Evolutionary conservation across 495 filamentous ascomycete genomes (phyloP).

Genomic region (Podospora appendiculata): DNA sequence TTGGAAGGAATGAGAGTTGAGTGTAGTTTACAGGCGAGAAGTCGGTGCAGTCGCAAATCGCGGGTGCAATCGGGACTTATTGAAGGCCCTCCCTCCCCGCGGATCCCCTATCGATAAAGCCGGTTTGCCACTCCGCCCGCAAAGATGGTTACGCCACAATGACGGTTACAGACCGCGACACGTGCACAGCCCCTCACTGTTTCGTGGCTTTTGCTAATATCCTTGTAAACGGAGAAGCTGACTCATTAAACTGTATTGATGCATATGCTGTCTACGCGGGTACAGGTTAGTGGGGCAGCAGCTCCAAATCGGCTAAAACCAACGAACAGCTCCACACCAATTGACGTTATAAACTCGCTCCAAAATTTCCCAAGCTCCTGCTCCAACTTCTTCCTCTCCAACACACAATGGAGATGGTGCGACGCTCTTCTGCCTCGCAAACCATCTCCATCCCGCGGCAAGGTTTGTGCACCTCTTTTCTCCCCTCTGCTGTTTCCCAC

Average conservation of each 20-base stretch:
- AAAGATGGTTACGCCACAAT: not conserved
- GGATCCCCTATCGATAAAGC: constrained; percentile 19
- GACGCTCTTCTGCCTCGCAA: constrained; percentile 8
- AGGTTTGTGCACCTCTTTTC: constrained; percentile 33
- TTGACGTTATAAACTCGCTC: constrained; percentile 10
- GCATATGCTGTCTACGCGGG: not conserved
- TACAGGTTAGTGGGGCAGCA: not conserved
- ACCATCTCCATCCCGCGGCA: constrained; percentile 7
- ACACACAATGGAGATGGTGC: too few relatives aligned
- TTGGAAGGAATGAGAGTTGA: constrained; percentile 1
- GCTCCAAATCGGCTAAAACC: too few relatives aligned
- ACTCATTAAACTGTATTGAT: too few relatives aligned
- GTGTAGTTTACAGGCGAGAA: too few relatives aligned
- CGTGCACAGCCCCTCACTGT: not conserved
- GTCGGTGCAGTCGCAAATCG: too few relatives aligned
- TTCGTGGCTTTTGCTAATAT: not conserved
- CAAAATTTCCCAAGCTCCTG: constrained; percentile 20
- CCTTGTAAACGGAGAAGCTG: too few relatives aligned
- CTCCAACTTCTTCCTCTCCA: constrained; percentile 11
- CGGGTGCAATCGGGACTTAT: constrained; percentile 11
- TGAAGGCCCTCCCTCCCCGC: not conserved
- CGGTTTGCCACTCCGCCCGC: constrained; percentile 6
- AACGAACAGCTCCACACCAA: constrained; percentile 14
- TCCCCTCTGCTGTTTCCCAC: too few relatives aligned
- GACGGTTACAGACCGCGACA: not conserved